phyloP scores from a whole-genome alignment of 2,329 filamentous ascomycete species.

The Fusarium sp. region DNA sequence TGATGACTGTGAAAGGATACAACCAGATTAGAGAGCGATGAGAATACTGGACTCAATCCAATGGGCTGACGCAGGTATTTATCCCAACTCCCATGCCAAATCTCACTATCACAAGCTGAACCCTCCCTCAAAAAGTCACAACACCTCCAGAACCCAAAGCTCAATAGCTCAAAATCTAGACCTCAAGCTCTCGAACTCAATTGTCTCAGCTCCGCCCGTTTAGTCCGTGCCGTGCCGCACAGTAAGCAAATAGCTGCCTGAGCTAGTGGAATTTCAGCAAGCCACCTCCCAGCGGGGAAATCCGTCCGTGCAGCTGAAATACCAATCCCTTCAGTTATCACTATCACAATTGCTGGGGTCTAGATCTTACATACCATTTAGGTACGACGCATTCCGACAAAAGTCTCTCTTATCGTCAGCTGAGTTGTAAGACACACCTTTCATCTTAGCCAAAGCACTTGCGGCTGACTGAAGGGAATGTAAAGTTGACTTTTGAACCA shows the following conservation, averaged over 20 bases:
- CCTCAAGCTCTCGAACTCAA: neutral
- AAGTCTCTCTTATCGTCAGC: neutral
- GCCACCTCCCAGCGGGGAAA: conserved; percentile 6
- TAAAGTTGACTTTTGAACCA: neutral
- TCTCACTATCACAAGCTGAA: neutral
- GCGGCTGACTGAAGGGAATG: neutral
- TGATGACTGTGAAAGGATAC: too few species aligned
- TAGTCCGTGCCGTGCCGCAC: conserved; percentile 3
- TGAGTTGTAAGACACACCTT: neutral
- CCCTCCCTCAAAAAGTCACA: neutral
- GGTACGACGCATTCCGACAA: neutral
- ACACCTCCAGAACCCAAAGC: neutral
- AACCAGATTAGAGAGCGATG: too few species aligned
- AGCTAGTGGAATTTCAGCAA: conserved; percentile 18
- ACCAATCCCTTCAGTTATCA: neutral
- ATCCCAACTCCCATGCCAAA: neutral
- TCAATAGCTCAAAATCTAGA: neutral
- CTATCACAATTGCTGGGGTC: neutral
- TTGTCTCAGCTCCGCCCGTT: neutral
- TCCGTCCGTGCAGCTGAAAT: neutral
- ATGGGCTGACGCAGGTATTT: neutral
- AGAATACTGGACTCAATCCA: rapidly evolving
- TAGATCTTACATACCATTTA: neutral
- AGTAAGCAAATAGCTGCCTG: neutral
- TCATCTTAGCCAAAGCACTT: neutral